Conservation (phyloP, 2,329 filamentous ascomycete species). For the Cercospora zeae-maydis region DNA sequence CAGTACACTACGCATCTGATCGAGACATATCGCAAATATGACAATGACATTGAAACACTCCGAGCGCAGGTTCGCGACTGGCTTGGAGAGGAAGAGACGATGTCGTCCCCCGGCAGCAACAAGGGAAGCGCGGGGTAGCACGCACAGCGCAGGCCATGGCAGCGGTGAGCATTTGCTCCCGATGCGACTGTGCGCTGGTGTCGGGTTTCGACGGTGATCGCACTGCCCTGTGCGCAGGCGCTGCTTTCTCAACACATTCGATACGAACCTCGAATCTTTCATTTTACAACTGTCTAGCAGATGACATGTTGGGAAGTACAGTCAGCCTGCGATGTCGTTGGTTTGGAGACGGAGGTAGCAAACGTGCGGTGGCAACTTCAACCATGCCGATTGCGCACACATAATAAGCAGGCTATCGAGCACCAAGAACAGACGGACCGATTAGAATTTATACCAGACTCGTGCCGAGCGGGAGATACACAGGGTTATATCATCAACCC, state of each 20-base stretch:
- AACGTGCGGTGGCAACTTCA: neutral
- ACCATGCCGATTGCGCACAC: neutral
- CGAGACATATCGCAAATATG: constrained; percentile 21
- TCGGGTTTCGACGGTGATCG: neutral
- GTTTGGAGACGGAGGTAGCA: neutral
- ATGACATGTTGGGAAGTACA: neutral
- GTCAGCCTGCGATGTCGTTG: neutral
- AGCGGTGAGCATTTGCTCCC: neutral
- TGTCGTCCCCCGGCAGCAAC: neutral
- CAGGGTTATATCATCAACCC: neutral
- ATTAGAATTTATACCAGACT: neutral
- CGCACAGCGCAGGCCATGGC: neutral
- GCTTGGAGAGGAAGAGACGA: constrained; percentile 11
- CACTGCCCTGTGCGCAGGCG: neutral
- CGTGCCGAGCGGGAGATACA: neutral
- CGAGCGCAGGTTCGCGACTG: constrained; percentile 17
- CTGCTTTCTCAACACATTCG: neutral
- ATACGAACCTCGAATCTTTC: neutral
- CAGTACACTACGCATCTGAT: constrained; percentile 22
- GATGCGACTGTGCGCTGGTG: constrained; percentile 1
- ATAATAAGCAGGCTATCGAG: neutral
- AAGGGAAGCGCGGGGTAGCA: constrained; percentile 4
- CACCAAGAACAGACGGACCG: neutral
- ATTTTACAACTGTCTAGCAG: neutral
- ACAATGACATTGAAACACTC: constrained; percentile 18